Evolutionary conservation across 257 asterid species (phyloP), one percentile per base, ranked within the genome.

Genomic region (Lithospermum erythrorhizon): DNA sequence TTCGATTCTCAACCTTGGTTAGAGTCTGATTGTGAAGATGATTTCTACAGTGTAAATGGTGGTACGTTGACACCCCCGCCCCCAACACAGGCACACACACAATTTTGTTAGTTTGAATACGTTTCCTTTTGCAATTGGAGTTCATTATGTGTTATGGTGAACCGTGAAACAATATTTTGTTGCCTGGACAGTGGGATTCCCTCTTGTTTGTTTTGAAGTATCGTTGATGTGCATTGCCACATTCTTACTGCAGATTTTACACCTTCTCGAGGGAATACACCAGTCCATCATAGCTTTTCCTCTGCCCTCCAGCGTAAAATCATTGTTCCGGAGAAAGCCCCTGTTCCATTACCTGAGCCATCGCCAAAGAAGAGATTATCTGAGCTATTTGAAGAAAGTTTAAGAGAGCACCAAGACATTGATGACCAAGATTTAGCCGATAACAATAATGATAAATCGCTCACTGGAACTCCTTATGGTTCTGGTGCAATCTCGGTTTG

Each of bases 11-110:
- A 81, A 27, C 78, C 87, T 2, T 86, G 94, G 87, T 66, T 84
- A 61, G 97, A 89, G 52, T 89, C 95, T 0, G 97, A 89, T 62
- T 74, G 89, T 1, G 97, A 89, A 22, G 97, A 89, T 54, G 97
- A 86, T 66, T 89, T 80, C 68, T 58, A 47, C 21, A 89, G 97
- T 62, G 91, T 86, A 57, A 79, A 84, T 58, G 95, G 97, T 41
- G 94, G 97, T 89, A 80, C 76, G 91, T 52, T 25, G 21, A n/a
- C n/a, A n/a, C n/a, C n/a, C n/a, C n/a, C n/a, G n/a, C n/a, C n/a
- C n/a, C n/a, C n/a, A n/a, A n/a, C n/a, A n/a, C n/a, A n/a, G n/a
- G n/a, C n/a, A n/a, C n/a, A n/a, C n/a, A n/a, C n/a, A n/a, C n/a
- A n/a, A n/a, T n/a, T n/a, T n/a, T n/a, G 1, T 35, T 35, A 35